Evolutionary conservation across 2,329 filamentous ascomycete species (phyloP), one percentile per base, ranked within the genome.

Genomic region (Cordyceps cicadae): DNA sequence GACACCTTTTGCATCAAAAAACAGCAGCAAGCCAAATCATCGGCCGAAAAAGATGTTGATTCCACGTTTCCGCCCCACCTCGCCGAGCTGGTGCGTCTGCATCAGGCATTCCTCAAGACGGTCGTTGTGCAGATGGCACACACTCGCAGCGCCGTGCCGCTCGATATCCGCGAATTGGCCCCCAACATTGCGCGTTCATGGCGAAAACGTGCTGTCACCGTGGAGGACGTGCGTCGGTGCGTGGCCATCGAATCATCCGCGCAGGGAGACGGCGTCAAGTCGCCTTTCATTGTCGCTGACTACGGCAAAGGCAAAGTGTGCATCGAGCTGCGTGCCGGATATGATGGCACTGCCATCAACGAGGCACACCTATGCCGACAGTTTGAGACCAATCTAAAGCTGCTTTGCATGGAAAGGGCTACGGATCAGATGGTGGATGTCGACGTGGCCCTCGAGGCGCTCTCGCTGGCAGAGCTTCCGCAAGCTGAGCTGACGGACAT

Each of bases 51-150:
- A 1, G 59, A 62, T 11, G 63, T 57, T 7, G 60, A 65, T 5
- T 49, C 62, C 26, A 67, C 67, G 7, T 75, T 87, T 5, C 83
- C 81, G 12, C 69, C 69, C 19, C 82, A 84, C 66, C 74, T 86
- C 46, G 70, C 77, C 61, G 83, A 88, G 54, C 76, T 91, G 17
- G 73, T 89, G 55, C 75, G 81, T 61, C 76, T 92, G 29, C 84
- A 91, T 70, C 77, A 78, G 46, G 80, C 86, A 12, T 88, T 92
- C 65, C 77, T 90, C 62, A 86, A 86, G 67, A 85, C 87, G 0
- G 75, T 90, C 26, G 81, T 83, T 0, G 74, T 92, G 11, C 87
- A 91, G 67, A 81, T 85, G 63, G 86, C 86, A 1, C 88, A 92
- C 72, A 84, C 87, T 70, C 86, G 87, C 62, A 75, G 76, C 34